Evolutionary conservation across 2,329 filamentous ascomycete genomes (phyloP), one percentile per base, ranked within the genome.

Genomic region (Teratosphaeria epicoccoides): DNA sequence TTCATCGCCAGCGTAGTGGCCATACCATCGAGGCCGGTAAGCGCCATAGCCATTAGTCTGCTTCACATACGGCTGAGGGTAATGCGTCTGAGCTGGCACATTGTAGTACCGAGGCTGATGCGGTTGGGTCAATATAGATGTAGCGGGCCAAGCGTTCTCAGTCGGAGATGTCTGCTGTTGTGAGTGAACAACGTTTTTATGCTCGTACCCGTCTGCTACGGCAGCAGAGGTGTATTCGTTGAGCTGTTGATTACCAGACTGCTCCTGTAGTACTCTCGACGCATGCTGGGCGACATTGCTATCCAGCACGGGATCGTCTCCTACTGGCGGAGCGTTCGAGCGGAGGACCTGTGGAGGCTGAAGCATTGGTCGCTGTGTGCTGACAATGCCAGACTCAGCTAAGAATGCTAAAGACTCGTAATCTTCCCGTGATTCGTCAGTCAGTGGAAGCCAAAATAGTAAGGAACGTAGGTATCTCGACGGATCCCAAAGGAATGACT

Each of bases 401-500:
- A 63, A 61, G 62, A 63, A 63, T 63, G 61, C 52, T 54, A 54
- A 52, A 46, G 17, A 33, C 53, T 43, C 47, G 17, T 52, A 23
- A 24, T 14, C n/a, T 12, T 37, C 43, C 55, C 54, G 59, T 61
- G 58, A 64, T 63, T 62, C 58, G 59, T 60, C 56, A 57, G 52
- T 49, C 51, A 54, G 50, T 54, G 54, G 58, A 55, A n/a, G 11
- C 24, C 24, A 46, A 55, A 58, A 58, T 56, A 54, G 52, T 55
- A 71, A 71, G 63, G 70, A 73, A 69, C 66, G 68, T 71, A 63
- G 58, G 66, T 64, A 66, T n/a, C n/a, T n/a, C n/a, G n/a, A 66
- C 66, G 69, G 66, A 67, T 65, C 63, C 47, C 49, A 66, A 73
- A 70, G 65, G 69, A 73, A 69, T 70, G 70, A 71, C 69, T 70